Evolutionary conservation across 2,329 filamentous ascomycete genomes (phyloP).

Genomic region (Dryadomyces quercivorus): DNA sequence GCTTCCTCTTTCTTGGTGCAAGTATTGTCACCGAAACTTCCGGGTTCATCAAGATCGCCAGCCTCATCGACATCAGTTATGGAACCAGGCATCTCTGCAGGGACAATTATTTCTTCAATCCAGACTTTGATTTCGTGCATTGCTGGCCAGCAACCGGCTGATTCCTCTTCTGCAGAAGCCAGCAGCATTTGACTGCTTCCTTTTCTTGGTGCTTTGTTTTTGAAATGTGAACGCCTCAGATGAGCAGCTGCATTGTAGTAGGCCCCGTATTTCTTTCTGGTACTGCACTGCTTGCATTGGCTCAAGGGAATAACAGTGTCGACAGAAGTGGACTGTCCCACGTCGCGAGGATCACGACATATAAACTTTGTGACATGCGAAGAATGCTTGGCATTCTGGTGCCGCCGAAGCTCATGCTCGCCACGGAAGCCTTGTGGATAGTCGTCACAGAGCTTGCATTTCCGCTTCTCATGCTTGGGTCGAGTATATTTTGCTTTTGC

Average conservation of each 20-base stretch:
- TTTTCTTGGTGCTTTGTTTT: constrained; percentile 37
- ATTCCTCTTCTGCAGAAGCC: constrained; percentile 10
- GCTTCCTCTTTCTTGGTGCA: too few relatives aligned
- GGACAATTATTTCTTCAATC: background rate
- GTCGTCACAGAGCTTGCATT: constrained; percentile 58
- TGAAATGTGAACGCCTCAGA: constrained; percentile 78
- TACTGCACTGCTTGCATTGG: constrained; percentile 73
- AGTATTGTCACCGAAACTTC: too few relatives aligned
- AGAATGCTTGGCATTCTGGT: constrained; percentile 54
- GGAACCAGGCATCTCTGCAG: background rate
- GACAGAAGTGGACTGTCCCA: constrained; percentile 28
- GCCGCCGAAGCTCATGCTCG: constrained; percentile 67
- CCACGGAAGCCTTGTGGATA: constrained; percentile 72
- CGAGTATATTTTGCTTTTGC: constrained; percentile 38
- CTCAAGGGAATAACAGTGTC: constrained; percentile 51
- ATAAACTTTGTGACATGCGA: constrained; percentile 41
- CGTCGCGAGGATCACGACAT: constrained; percentile 38
- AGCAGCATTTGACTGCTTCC: constrained; percentile 8
- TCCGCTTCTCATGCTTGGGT: constrained; percentile 58
- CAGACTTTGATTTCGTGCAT: constrained; percentile 24
- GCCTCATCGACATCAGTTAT: background rate
- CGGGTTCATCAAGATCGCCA: background rate
- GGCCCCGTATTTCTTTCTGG: constrained; percentile 68
- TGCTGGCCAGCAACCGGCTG: constrained; percentile 41
- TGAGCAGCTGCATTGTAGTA: constrained; percentile 96